Conservation (phyloP, 129 eudicot genomes). For the Ambrosia trifida region DNA sequence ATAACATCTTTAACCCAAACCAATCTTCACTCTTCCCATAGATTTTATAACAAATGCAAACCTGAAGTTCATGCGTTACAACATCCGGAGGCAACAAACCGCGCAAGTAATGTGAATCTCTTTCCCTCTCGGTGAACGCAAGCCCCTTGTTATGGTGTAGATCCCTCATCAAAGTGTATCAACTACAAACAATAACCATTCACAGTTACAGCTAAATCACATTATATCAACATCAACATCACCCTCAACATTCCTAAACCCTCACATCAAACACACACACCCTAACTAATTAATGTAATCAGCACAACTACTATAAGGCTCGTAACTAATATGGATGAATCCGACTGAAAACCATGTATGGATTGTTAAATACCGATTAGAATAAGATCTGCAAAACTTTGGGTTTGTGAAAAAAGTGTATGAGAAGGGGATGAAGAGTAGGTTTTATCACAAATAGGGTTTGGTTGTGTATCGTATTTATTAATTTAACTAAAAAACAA, state of each 20-base stretch:
- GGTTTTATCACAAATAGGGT: too few relatives aligned
- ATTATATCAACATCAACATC: neutral
- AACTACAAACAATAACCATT: slow-evolving; percentile 42
- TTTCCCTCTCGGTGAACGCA: slow-evolving; percentile 81
- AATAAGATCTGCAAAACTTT: too few relatives aligned
- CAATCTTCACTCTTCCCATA: neutral
- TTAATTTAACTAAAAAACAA: too few relatives aligned
- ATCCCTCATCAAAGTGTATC: slow-evolving; percentile 81
- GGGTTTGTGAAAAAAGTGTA: too few relatives aligned
- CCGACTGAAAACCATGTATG: too few relatives aligned
- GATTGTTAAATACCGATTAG: too few relatives aligned
- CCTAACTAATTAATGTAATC: slow-evolving; percentile 11
- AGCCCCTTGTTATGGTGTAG: slow-evolving; percentile 93
- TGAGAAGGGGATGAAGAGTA: too few relatives aligned
- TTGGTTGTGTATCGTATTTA: too few relatives aligned
- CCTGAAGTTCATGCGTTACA: slow-evolving; percentile 76
- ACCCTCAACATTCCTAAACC: neutral
- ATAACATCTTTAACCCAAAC: neutral
- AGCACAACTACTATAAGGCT: too few relatives aligned
- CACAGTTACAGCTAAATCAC: slow-evolving; percentile 14
- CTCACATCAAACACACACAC: neutral
- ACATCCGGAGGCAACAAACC: slow-evolving; percentile 84
- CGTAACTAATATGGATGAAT: too few relatives aligned
- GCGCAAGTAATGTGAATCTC: slow-evolving; percentile 86
- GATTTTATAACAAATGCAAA: slow-evolving; percentile 20